These are phyloP conservation scores for Didymella pinodella DNA, from an alignment of 2,329 filamentous ascomycete species.

Conservation along the genomic window DNA sequence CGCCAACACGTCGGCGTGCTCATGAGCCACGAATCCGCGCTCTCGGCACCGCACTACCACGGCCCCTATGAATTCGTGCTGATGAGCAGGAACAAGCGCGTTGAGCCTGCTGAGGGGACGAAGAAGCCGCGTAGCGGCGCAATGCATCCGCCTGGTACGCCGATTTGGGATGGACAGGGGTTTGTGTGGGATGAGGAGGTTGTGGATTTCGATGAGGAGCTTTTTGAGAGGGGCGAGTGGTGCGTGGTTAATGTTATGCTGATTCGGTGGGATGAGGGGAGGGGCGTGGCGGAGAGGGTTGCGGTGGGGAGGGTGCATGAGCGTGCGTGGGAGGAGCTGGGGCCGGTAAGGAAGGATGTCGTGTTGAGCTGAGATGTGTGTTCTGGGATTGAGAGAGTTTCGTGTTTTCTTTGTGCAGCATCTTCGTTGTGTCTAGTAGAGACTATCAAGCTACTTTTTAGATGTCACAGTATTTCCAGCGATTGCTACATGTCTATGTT, in stretches of 20 bases:
- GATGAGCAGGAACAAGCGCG: constrained; percentile 39
- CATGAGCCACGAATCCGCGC: constrained; percentile 39
- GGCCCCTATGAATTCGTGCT: constrained; percentile 42
- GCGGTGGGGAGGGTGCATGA: constrained; percentile 46
- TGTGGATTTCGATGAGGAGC: constrained; percentile 36
- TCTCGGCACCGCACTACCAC: constrained; percentile 28
- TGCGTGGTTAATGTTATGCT: constrained; percentile 47
- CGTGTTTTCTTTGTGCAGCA: neutral
- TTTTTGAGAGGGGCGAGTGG: constrained; percentile 38
- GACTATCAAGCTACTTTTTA: too few species aligned
- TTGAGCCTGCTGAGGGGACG: constrained; percentile 26
- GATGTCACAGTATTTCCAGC: too few species aligned
- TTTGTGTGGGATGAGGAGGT: constrained; percentile 43
- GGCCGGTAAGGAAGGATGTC: constrained; percentile 35
- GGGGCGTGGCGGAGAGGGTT: constrained; percentile 34
- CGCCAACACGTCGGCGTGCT: constrained; percentile 41
- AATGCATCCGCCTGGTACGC: constrained; percentile 44
- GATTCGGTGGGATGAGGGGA: constrained; percentile 39
- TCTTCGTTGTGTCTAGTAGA: too few species aligned
- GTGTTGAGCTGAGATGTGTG: constrained; percentile 30
- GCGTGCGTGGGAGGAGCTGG: constrained; percentile 36
- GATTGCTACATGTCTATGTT: neutral
- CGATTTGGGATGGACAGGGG: constrained; percentile 40
- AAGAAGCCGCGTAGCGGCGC: constrained; percentile 25
- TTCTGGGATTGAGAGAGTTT: neutral